A percentile compares a stretch with the other conserved stretches of the same genome.
These are phyloP conservation scores for Lactifluus hygrophoroides DNA, from an alignment of 768 basidiomycete genomes.

Conservation along the genomic window DNA sequence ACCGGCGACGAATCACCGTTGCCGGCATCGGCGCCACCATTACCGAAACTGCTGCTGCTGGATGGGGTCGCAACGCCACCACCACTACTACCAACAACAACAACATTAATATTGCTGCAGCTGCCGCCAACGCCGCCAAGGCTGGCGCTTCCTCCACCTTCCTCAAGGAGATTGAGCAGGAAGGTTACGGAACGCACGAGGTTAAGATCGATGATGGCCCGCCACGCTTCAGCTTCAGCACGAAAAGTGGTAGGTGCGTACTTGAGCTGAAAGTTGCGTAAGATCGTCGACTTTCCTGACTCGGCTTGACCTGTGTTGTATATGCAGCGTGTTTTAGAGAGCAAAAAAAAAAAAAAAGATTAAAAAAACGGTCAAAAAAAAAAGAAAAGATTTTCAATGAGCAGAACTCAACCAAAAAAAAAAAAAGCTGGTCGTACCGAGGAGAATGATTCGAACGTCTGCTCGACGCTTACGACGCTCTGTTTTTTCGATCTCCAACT, in stretches of 20 bases:
- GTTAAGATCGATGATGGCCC: constrained; percentile 60
- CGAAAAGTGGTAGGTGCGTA: constrained; percentile 52
- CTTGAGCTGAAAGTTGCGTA: constrained; percentile 58
- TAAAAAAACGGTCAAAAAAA: too few relatives aligned
- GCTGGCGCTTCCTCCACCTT: not conserved
- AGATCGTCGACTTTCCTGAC: constrained; percentile 57
- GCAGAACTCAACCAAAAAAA: too few relatives aligned
- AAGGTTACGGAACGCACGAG: constrained; percentile 47
- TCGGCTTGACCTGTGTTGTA: constrained; percentile 61
- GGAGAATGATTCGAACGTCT: constrained; percentile 44
- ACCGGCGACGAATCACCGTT: constrained; percentile 17
- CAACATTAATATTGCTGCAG: too few relatives aligned
- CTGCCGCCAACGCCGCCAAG: not conserved
- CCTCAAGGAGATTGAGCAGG: constrained; percentile 34
- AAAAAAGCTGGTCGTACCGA: constrained; percentile 35
- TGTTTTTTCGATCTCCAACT: constrained; percentile 39
- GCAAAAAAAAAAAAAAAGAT: not conserved
- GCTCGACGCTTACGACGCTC: constrained; percentile 31
- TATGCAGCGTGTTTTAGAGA: too few relatives aligned
- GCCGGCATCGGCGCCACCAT: not conserved
- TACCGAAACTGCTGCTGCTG: not conserved
- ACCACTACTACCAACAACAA: too few relatives aligned
- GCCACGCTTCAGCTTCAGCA: constrained; percentile 51
- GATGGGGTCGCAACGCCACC: too few relatives aligned
- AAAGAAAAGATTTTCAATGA: not conserved